phyloP scores from a whole-genome alignment of 495 filamentous ascomycete species.

The Pseudomonodictys pantanalensis region DNA sequence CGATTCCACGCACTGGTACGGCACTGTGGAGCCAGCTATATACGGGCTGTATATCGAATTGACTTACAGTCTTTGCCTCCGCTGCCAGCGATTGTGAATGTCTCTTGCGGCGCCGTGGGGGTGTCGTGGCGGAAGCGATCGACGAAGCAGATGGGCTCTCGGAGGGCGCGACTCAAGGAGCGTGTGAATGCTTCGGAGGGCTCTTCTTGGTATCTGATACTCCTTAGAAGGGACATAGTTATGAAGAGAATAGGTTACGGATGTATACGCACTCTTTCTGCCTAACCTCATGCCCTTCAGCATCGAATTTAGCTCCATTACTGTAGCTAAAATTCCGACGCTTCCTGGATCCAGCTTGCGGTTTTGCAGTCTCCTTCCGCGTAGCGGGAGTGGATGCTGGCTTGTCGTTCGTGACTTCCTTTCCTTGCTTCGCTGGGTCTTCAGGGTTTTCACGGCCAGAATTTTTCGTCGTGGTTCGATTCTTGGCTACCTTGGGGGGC shows the following conservation, averaged over 20 bases:
- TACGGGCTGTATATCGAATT: neutral
- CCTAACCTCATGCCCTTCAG: neutral
- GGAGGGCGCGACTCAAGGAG: neutral
- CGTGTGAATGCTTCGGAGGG: neutral
- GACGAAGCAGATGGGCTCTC: neutral
- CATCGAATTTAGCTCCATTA: neutral
- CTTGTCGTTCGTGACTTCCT: too few species aligned
- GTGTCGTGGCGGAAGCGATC: neutral
- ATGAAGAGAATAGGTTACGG: neutral
- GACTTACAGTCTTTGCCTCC: neutral
- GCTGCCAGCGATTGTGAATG: neutral
- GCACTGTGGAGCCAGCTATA: too few species aligned
- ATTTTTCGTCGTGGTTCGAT: neutral
- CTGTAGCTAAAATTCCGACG: too few species aligned
- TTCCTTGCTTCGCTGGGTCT: too few species aligned
- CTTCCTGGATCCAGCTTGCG: neutral
- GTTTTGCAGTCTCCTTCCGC: neutral
- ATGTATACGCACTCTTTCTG: neutral
- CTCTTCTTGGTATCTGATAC: neutral
- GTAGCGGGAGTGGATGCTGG: neutral
- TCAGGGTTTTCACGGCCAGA: too few species aligned
- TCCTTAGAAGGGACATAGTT: neutral
- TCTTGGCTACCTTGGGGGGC: neutral
- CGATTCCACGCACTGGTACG: too few species aligned
- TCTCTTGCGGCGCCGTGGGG: neutral